These are phyloP conservation scores for Moesziomyces antarcticus DNA, from an alignment of 1,284 basidiomycete species.

Conservation along the genomic window DNA sequence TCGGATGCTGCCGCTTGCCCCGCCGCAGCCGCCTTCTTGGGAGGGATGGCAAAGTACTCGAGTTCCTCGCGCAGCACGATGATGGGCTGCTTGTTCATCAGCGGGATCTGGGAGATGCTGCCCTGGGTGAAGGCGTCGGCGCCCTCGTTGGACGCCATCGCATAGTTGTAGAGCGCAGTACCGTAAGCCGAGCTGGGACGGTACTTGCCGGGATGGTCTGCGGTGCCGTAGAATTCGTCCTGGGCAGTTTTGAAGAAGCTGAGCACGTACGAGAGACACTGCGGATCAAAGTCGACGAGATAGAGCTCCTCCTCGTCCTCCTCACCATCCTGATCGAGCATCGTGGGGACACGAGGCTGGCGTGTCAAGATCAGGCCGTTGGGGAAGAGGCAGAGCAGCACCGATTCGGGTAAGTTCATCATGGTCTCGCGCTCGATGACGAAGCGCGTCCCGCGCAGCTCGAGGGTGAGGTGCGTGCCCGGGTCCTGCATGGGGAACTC, in stretches of 20 bases:
- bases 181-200: conserved; percentile 70
- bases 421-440: conserved; percentile 96
- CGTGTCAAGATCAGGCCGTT: conserved; percentile 94
- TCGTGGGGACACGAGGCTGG: conserved; percentile 74
- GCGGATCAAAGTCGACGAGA: conserved; percentile 95
- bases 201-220: conserved; percentile 79
- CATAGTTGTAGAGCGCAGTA: conserved; percentile 31
- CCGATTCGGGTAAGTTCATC: conserved; percentile 97
- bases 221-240: conserved; percentile 90
- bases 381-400: conserved; percentile 94
- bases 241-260: conserved; percentile 89
- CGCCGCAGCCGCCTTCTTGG: conserved; percentile 27
- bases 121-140: conserved; percentile 65
- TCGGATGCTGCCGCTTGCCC: not conserved
- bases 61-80: conserved; percentile 97
- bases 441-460: conserved; percentile 89
- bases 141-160: conserved; percentile 36
- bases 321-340: conserved; percentile 67
- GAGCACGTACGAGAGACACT: conserved; percentile 92
- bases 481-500: conserved; percentile 33
- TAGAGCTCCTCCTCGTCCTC: conserved; percentile 91
- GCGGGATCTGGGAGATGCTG: conserved; percentile 71
- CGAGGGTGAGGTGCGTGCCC: conserved; percentile 82
- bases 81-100: conserved; percentile 95
- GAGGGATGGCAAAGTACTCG: conserved; percentile 95